Evolutionary conservation across 352 stramenopile species (phyloP).

Genomic region (Phytophthora sp.): DNA sequence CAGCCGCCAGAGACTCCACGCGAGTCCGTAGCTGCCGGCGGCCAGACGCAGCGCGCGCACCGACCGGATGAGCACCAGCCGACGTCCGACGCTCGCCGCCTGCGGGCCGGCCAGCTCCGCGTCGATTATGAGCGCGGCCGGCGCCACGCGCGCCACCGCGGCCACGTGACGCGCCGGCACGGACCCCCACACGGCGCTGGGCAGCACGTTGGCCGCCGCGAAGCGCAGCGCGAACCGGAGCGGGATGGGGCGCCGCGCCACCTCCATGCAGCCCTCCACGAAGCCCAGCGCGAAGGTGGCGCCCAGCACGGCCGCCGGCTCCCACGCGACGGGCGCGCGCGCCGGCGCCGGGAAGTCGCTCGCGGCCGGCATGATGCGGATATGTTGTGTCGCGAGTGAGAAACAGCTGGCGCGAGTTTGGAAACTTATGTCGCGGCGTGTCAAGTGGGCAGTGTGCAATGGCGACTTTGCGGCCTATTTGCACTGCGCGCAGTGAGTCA

Average conservation of each 20-base stretch:
- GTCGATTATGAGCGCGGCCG: conserved; percentile 35
- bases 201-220: conserved; percentile 62
- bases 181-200: conserved; percentile 69
- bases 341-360: conserved; percentile 19
- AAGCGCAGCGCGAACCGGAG: conserved; percentile 68
- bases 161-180: conserved; percentile 55
- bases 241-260: conserved; percentile 67
- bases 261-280: conserved; percentile 61
- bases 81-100: conserved; percentile 33
- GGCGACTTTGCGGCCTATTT: too few relatives aligned
- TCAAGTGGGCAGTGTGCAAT: too few relatives aligned
- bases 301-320: conserved; percentile 20
- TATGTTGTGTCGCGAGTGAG: too few relatives aligned
- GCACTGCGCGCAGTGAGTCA: too few relatives aligned
- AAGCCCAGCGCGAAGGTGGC: conserved; percentile 63
- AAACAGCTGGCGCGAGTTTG: too few relatives aligned
- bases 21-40: conserved; percentile 67
- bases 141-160: conserved; percentile 35
- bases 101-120: neutral
- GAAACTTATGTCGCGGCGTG: too few relatives aligned
- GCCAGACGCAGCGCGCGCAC: conserved; percentile 55
- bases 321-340: neutral
- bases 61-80: conserved; percentile 50
- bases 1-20: conserved; percentile 56
- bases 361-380: neutral